Evolutionary conservation across 148 eudicot genomes (phyloP).

Genomic region (Simmondsia chinensis): DNA sequence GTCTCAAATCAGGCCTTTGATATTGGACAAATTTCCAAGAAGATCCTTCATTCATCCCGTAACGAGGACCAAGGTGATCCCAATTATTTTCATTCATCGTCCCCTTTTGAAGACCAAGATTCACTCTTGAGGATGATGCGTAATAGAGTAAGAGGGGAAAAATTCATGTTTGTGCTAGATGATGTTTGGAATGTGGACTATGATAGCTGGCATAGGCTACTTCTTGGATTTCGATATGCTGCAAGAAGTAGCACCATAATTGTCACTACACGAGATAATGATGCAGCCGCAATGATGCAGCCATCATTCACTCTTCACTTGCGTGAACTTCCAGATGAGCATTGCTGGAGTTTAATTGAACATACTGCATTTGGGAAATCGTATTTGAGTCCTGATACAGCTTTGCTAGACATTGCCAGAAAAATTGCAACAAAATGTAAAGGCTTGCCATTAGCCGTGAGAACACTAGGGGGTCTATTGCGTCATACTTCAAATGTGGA

Average conservation of each 20-base stretch:
- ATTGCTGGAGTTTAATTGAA: conserved; percentile 16
- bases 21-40: neutral
- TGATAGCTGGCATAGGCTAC: conserved; percentile 6
- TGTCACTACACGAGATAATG: conserved; percentile 17
- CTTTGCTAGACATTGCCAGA: conserved; percentile 10
- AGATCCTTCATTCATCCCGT: conserved; percentile 2
- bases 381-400: neutral
- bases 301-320: conserved; percentile 3
- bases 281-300: conserved; percentile 1
- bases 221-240: conserved; percentile 9
- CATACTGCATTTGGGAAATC: conserved; percentile 8
- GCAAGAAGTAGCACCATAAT: conserved; percentile 20
- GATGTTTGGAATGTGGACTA: conserved; percentile 23
- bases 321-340: conserved; percentile 10
- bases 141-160: conserved; percentile 2
- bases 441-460: conserved; percentile 26
- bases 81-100: too few relatives aligned
- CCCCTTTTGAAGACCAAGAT: conserved; percentile 1
- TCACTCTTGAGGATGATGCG: conserved; percentile 6
- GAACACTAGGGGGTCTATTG: conserved; percentile 12
- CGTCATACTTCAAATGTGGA: neutral
- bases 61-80: neutral
- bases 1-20: conserved; percentile 14
- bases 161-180: conserved; percentile 21
- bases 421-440: conserved; percentile 12